Percentiles rank a stretch among this genome's conserved stretches.
These are phyloP conservation scores for Periconia macrospinosa DNA, from an alignment of 2,329 filamentous ascomycete genomes.

Conservation along the genomic window DNA sequence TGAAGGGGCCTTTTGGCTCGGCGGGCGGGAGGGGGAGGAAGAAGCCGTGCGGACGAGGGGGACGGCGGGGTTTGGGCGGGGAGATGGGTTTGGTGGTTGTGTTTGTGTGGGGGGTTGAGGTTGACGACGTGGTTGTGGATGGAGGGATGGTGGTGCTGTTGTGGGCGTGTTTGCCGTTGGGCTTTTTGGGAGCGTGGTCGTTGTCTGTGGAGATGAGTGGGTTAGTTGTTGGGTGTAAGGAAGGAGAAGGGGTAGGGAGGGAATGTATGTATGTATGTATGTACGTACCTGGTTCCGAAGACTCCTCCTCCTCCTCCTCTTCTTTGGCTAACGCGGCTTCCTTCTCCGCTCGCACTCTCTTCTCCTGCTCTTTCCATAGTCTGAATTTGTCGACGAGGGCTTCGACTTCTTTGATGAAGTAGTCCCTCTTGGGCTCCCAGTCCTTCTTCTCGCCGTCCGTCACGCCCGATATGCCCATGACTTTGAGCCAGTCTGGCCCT, in stretches of 20 bases:
- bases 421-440: constrained; percentile 81
- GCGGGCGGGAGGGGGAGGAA: constrained; percentile 27
- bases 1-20: constrained; percentile 64
- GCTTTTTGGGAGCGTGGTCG: constrained; percentile 5
- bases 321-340: constrained; percentile 34
- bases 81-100: background rate
- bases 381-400: constrained; percentile 84
- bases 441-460: constrained; percentile 84
- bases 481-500: constrained; percentile 88
- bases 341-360: constrained; percentile 74
- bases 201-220: too few species aligned
- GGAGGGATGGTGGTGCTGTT: background rate
- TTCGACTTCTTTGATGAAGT: constrained; percentile 83
- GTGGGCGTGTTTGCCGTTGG: background rate
- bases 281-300: constrained; percentile 27
- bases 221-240: too few species aligned
- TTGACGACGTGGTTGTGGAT: constrained; percentile 30
- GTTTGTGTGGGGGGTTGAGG: constrained; percentile 11
- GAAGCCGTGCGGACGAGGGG: constrained; percentile 35
- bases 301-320: constrained; percentile 41
- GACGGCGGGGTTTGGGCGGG: constrained; percentile 29
- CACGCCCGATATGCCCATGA: constrained; percentile 84
- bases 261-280: background rate
- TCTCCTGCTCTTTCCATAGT: constrained; percentile 87
- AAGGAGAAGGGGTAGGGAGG: background rate